These are phyloP conservation scores for Mortierella sp. DNA, from an alignment of 371 early-diverging fungal genomes.

Conservation along the genomic window DNA sequence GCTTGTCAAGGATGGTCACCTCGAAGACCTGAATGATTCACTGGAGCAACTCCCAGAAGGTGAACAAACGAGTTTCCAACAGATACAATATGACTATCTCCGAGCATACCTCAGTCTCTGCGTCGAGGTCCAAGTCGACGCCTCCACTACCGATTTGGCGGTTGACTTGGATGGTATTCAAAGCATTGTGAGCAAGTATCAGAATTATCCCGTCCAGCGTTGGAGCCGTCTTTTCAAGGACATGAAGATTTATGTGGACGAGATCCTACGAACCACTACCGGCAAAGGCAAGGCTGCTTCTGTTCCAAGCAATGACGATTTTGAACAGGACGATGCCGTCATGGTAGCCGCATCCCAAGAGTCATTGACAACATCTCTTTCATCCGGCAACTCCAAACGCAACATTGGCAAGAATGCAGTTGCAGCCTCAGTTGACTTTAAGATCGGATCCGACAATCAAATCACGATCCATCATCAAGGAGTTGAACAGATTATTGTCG, in stretches of 20 bases:
- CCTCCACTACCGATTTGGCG: constrained; percentile 10
- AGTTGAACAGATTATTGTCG: constrained; percentile 57
- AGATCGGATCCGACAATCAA: constrained; percentile 34
- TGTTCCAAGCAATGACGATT: background rate
- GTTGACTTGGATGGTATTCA: constrained; percentile 58
- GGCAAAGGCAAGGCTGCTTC: background rate
- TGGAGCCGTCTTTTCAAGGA: constrained; percentile 65
- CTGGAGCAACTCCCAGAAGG: constrained; percentile 7
- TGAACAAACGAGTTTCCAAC: constrained; percentile 24
- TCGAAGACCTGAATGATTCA: background rate
- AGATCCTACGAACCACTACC: constrained; percentile 46
- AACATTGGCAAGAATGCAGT: background rate
- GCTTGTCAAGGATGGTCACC: constrained; percentile 2
- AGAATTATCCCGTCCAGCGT: constrained; percentile 55
- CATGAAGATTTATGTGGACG: constrained; percentile 60
- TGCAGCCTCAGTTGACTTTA: constrained; percentile 39
- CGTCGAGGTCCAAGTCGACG: constrained; percentile 47
- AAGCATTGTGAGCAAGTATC: constrained; percentile 57
- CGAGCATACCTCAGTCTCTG: constrained; percentile 66
- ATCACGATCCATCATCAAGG: constrained; percentile 57
- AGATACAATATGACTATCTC: constrained; percentile 67
- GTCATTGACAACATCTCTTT: background rate
- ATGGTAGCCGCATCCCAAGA: background rate
- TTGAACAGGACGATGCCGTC: constrained; percentile 8
- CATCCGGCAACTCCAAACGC: background rate